Conservation (phyloP, 495 filamentous ascomycete species). For the Penicillium macrosclerotiorum region DNA sequence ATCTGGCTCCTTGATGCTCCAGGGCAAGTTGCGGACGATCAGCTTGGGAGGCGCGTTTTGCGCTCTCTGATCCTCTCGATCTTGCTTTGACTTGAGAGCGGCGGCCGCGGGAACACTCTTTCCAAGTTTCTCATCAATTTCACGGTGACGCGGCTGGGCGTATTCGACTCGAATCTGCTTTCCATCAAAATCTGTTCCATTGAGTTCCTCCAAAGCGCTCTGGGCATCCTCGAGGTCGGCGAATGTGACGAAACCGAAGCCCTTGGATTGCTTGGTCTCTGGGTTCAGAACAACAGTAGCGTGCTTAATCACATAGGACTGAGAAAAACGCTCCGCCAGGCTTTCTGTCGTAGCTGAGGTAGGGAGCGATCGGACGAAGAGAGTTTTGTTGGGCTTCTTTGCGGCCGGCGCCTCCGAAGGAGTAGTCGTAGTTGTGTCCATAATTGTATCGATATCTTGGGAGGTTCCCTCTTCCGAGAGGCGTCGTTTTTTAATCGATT, state of each 20-base stretch:
- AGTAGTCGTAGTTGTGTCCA: slow-evolving; percentile 24
- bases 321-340: slow-evolving; percentile 84
- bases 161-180: slow-evolving; percentile 81
- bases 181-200: slow-evolving; percentile 70
- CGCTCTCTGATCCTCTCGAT: slow-evolving; percentile 54
- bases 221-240: slow-evolving; percentile 88
- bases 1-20: slow-evolving; percentile 86
- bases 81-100: slow-evolving; percentile 52
- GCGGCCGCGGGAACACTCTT: slow-evolving; percentile 48
- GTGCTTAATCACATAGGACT: slow-evolving; percentile 91
- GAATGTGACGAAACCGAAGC: slow-evolving; percentile 96
- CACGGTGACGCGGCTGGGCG: slow-evolving; percentile 80
- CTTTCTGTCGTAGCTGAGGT: slow-evolving; percentile 74
- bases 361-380: slow-evolving; percentile 89
- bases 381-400: slow-evolving; percentile 55
- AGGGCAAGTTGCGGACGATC: slow-evolving; percentile 93
- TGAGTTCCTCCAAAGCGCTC: slow-evolving; percentile 72
- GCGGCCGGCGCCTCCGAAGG: slow-evolving; percentile 22
- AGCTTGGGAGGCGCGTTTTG: slow-evolving; percentile 69
- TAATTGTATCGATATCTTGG: slow-evolving; percentile 15
- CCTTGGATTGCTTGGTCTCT: slow-evolving; percentile 77
- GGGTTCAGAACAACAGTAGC: slow-evolving; percentile 82
- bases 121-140: slow-evolving; percentile 49
- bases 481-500: slow-evolving; percentile 33
- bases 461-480: slow-evolving; percentile 25